Evolutionary conservation across 176 grass and related monocot species (phyloP), one percentile per base, ranked within the genome.

Genomic region (Aegilops bicornis): DNA sequence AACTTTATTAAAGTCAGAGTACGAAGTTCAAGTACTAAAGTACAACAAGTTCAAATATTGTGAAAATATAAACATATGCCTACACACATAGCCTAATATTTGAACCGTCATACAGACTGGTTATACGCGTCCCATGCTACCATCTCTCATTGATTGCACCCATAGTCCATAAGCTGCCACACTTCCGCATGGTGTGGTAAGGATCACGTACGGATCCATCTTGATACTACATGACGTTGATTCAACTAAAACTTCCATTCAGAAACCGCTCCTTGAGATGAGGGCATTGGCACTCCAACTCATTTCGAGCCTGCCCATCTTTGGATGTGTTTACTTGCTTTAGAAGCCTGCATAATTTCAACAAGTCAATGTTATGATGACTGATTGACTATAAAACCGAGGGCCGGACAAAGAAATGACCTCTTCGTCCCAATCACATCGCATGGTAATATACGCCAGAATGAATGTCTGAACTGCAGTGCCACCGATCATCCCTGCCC

Each of bases 401-500:
- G 2, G 20, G 22, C 70, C n/a, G 24, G 6, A 5, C 6, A 45
- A 25, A 42, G 22, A 73, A n/a, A 73, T 73, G 72, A 40, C 84
- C 84, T 89, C 82, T 1, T 92, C 66, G 6, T 92, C 50, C 84
- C 87, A 92, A 63, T 87, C 91, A 56, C 82, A 83, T 71, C 9
- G 69, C 5, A 82, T n/a, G 17, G 58, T 82, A 31, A 89, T 50
- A 42, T 32, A 71, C 3, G 40, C 40, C 3, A 92, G 59, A 50
- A 87, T 85, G 22, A 92, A 7, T 22, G 91, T 87, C 42, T 92
- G 91, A 13, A 84, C 45, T 14, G 61, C 31, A 29, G 84, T 89
- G 22, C 87, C 91, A n/a, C 67, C 40, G 22, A 92, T 92, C 91
- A 92, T 89, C 69, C 87, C 87, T 31, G 80, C 36, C 87, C 87